Conservation (phyloP, 805 yeast species). For the Wickerhamomyces queroliae region DNA sequence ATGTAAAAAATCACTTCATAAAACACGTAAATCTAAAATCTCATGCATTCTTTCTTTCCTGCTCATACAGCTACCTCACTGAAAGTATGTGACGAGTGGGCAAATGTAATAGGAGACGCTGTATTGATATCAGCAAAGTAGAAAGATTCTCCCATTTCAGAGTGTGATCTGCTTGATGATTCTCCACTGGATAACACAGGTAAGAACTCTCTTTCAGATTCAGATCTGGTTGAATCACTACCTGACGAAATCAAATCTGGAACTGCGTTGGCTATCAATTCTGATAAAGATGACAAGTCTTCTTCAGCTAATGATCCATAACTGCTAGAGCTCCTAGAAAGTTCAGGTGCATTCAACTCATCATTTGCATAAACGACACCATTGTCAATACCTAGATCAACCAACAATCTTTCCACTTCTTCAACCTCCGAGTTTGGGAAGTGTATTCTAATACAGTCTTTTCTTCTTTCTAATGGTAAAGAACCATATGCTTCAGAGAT, state of each 20-base stretch:
- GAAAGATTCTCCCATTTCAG: neutral
- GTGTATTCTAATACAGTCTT: conserved; percentile 44
- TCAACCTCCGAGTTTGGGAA: conserved; percentile 66
- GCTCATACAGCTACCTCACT: neutral
- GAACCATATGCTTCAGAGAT: conserved; percentile 56
- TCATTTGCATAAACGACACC: conserved; percentile 46
- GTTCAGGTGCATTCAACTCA: conserved; percentile 14
- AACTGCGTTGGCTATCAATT: neutral
- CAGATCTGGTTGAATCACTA: neutral
- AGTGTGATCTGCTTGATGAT: neutral
- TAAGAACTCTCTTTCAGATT: neutral
- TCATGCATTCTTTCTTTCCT: too few species aligned
- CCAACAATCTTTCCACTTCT: conserved; percentile 49
- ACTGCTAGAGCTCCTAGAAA: conserved; percentile 3
- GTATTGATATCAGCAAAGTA: neutral
- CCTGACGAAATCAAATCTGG: conserved; percentile 10
- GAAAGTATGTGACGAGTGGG: neutral
- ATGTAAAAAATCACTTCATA: too few species aligned
- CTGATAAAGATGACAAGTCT: neutral
- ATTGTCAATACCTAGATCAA: conserved; percentile 52
- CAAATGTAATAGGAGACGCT: neutral
- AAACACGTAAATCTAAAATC: neutral
- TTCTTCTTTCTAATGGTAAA: conserved; percentile 49
- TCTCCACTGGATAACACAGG: neutral
- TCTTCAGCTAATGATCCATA: neutral